Evolutionary conservation across 2,329 filamentous ascomycete genomes (phyloP).

Genomic region (Xenoacremonium recifei): DNA sequence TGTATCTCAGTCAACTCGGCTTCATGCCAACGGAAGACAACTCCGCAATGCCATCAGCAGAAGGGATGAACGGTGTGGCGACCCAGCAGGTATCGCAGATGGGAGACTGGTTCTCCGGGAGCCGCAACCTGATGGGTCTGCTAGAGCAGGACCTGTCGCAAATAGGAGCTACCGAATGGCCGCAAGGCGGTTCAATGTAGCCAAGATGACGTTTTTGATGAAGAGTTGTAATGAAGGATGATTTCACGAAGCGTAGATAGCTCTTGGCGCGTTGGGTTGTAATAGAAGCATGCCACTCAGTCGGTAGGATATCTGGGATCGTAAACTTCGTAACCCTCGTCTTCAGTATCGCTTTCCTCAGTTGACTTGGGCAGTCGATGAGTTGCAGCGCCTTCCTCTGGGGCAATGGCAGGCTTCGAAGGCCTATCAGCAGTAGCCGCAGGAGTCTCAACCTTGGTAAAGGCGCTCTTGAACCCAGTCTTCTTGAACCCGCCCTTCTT

Average conservation of each 20-base stretch:
- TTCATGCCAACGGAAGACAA: constrained; percentile 48
- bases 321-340: constrained; percentile 70
- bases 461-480: constrained; percentile 77
- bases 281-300: constrained; percentile 36
- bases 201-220: too few relatives aligned
- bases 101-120: constrained; percentile 66
- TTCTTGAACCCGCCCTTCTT: constrained; percentile 78
- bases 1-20: constrained; percentile 63
- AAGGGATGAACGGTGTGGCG: constrained; percentile 16
- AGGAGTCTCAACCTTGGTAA: constrained; percentile 52
- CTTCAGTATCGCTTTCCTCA: constrained; percentile 63
- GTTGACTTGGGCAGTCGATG: constrained; percentile 20
- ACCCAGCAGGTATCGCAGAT: constrained; percentile 43
- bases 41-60: constrained; percentile 17
- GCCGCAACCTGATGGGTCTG: constrained; percentile 62
- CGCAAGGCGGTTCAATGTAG: constrained; percentile 24
- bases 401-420: constrained; percentile 29
- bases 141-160: constrained; percentile 59
- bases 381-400: constrained; percentile 18
- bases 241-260: background rate
- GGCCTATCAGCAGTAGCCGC: constrained; percentile 35
- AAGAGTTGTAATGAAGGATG: too few relatives aligned
- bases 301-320: constrained; percentile 60
- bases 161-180: constrained; percentile 39
- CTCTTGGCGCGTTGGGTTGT: background rate